These are phyloP conservation scores for Datisca glomerata DNA, from an alignment of 306 rosid genomes.

Conservation along the genomic window DNA sequence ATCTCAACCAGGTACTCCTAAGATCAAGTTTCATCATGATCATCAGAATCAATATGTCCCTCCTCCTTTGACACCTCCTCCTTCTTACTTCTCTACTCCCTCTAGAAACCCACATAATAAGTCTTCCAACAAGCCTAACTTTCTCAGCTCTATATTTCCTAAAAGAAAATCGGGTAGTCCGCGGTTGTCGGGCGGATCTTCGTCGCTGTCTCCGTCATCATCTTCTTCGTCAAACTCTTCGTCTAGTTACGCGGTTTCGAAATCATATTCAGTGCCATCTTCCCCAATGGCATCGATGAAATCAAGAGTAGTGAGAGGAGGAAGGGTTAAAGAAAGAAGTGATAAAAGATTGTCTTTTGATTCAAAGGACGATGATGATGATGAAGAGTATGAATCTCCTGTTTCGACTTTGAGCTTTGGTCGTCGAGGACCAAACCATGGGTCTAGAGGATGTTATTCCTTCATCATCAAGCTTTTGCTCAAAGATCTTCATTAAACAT, in stretches of 20 bases:
- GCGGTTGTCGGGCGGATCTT: background rate
- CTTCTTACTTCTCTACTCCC: slow-evolving; percentile 28
- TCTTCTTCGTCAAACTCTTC: slow-evolving; percentile 24
- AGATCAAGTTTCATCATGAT: background rate
- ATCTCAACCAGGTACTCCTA: slow-evolving; percentile 17
- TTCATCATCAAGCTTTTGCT: slow-evolving; percentile 36
- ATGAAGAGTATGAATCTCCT: slow-evolving; percentile 19
- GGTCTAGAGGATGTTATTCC: slow-evolving; percentile 32
- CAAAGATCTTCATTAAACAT: slow-evolving; percentile 23
- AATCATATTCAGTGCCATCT: slow-evolving; percentile 23
- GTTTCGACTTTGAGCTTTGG: slow-evolving; percentile 14
- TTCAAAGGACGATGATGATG: slow-evolving; percentile 10
- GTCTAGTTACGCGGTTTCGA: slow-evolving; percentile 10
- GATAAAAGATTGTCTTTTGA: slow-evolving; percentile 7
- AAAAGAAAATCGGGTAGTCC: slow-evolving; percentile 13
- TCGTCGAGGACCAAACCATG: slow-evolving; percentile 8
- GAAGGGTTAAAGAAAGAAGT: slow-evolving; percentile 1
- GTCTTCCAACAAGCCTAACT: slow-evolving; percentile 10
- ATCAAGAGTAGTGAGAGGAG: background rate
- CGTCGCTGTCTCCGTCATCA: slow-evolving; percentile 2
- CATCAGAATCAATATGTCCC: background rate
- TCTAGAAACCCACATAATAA: slow-evolving; percentile 17
- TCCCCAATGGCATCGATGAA: slow-evolving; percentile 19
- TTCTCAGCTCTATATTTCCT: slow-evolving; percentile 28
- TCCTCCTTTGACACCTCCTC: slow-evolving; percentile 20